These are phyloP conservation scores for Pichia sp. DNA, from an alignment of 1,139 yeast genomes.

Conservation along the genomic window DNA sequence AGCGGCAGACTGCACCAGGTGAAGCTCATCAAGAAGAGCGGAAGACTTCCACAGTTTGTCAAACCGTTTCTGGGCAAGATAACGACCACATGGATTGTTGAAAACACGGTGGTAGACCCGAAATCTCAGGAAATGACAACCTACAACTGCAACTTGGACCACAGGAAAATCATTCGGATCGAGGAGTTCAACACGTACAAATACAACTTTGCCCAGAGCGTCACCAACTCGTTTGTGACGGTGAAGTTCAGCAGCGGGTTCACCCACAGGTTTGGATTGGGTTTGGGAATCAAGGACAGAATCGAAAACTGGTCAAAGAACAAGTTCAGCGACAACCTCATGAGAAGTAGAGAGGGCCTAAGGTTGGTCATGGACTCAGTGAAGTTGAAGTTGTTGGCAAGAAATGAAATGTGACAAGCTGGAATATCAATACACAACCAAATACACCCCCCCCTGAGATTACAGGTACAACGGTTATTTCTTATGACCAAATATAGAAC, in stretches of 20 bases:
- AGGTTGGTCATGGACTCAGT: slow-evolving; percentile 65
- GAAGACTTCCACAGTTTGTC: slow-evolving; percentile 77
- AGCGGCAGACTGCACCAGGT: slow-evolving; percentile 70
- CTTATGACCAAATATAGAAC: no score
- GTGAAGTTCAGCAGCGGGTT: slow-evolving; percentile 77
- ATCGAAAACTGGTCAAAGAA: slow-evolving; percentile 82
- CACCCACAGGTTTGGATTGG: slow-evolving; percentile 32
- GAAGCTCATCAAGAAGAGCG: slow-evolving; percentile 71
- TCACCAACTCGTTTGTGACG: slow-evolving; percentile 40
- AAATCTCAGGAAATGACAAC: slow-evolving; percentile 50
- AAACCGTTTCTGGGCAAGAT: slow-evolving; percentile 71
- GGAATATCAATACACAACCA: no score
- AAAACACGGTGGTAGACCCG: slow-evolving; percentile 74
- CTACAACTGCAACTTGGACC: slow-evolving; percentile 83
- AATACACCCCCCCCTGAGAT: no score
- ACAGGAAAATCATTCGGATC: slow-evolving; percentile 69
- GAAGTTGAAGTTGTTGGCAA: slow-evolving; percentile 21
- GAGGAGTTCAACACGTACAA: slow-evolving; percentile 68
- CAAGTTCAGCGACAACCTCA: slow-evolving; percentile 63
- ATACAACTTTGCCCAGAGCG: slow-evolving; percentile 30
- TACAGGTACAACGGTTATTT: no score
- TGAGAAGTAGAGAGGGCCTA: slow-evolving; percentile 69
- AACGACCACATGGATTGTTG: slow-evolving; percentile 80
- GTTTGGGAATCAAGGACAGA: slow-evolving; percentile 56
- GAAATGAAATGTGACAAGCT: neutral